Percentiles rank a stretch among this genome's conserved stretches.
Evolutionary conservation across 805 yeast genomes (phyloP).

Genomic region (Candida tallmaniae): DNA sequence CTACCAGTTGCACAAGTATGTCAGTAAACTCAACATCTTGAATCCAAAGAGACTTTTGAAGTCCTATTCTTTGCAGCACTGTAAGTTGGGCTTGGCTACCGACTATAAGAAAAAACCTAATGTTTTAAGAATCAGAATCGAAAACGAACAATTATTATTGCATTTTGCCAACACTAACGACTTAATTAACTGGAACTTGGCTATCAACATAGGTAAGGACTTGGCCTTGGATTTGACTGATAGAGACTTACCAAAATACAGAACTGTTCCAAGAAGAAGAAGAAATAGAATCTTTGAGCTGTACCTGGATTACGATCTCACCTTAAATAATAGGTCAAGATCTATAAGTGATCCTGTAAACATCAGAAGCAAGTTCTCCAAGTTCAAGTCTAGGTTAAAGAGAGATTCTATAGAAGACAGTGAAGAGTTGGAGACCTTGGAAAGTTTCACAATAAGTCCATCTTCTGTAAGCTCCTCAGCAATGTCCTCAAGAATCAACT

Average conservation of each 20-base stretch:
- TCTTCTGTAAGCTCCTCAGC: no score
- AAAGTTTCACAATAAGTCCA: conserved; percentile 2
- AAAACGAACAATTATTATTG: conserved; percentile 74
- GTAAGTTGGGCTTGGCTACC: conserved; percentile 76
- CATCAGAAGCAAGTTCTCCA: conserved; percentile 16
- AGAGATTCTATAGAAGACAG: conserved; percentile 5
- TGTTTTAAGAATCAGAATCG: conserved; percentile 72
- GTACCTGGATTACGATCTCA: conserved; percentile 1
- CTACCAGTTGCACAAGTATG: conserved; percentile 22
- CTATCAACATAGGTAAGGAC: conserved; percentile 70
- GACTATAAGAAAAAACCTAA: conserved; percentile 73
- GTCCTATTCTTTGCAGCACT: conserved; percentile 79
- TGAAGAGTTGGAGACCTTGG: conserved; percentile 5
- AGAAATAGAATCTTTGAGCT: conserved; percentile 22
- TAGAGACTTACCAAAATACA: conserved; percentile 68
- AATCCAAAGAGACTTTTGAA: conserved; percentile 38
- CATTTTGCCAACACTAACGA: conserved; percentile 59
- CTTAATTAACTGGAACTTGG: conserved; percentile 75
- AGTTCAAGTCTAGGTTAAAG: conserved; percentile 18
- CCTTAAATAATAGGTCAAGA: conserved; percentile 6
- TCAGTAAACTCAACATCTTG: conserved; percentile 18
- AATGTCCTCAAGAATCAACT: conserved; percentile 2
- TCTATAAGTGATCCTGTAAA: conserved; percentile 20
- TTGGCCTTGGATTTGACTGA: conserved; percentile 70
- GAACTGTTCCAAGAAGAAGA: conserved; percentile 78